phyloP scores from a whole-genome alignment of 345 rosid genomes.

The Cardiospermum halicacabum region DNA sequence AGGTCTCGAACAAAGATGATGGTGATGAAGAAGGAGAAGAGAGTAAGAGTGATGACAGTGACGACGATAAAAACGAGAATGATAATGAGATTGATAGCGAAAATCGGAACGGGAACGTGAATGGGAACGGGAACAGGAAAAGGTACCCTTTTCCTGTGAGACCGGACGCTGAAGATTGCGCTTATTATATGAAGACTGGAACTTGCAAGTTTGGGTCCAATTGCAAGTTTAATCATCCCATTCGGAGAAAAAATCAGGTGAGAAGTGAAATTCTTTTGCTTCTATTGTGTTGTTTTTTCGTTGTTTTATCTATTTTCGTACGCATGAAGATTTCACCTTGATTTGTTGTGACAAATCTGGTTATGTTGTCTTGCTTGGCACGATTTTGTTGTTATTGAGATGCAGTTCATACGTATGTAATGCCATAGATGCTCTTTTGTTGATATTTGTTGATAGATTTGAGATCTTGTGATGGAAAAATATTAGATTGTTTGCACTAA shows the following conservation, averaged over 20 bases:
- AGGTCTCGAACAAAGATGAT: conserved; percentile 6
- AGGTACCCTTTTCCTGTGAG: conserved; percentile 57
- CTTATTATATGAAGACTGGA: conserved; percentile 76
- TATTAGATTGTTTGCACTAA: background rate
- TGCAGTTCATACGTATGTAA: background rate
- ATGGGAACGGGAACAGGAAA: conserved; percentile 20
- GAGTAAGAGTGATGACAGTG: conserved; percentile 8
- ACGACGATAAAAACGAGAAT: conserved; percentile 12
- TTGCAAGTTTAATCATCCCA: conserved; percentile 93
- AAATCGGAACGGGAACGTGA: conserved; percentile 14
- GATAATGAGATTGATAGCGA: conserved; percentile 9
- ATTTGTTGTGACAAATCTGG: background rate
- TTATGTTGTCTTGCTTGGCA: background rate
- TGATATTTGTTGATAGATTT: background rate
- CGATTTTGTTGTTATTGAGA: background rate
- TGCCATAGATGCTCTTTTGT: background rate
- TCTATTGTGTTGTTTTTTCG: background rate
- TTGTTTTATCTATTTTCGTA: background rate
- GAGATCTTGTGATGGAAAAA: background rate
- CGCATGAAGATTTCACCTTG: background rate
- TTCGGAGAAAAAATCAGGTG: conserved; percentile 55
- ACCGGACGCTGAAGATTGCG: conserved; percentile 79
- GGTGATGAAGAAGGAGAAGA: no score
- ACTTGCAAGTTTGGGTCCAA: conserved; percentile 72
- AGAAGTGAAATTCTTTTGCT: background rate